Percentiles rank a stretch among this genome's conserved stretches.
Evolutionary conservation across 202 grass and related monocot genomes (phyloP).

Genomic region (Alloteropsis angusta): DNA sequence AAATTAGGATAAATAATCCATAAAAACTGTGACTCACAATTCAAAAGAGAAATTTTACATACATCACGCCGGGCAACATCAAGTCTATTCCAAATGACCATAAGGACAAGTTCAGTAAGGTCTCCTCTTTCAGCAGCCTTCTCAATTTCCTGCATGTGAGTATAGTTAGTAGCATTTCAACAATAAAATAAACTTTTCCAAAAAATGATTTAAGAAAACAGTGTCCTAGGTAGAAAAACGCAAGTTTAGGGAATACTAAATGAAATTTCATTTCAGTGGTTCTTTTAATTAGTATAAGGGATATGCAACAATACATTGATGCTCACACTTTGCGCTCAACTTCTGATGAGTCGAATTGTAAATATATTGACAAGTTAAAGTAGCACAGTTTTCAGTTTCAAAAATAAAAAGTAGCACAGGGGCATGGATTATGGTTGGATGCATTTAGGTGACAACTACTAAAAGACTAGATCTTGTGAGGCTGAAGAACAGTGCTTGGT

Average conservation of each 20-base stretch:
- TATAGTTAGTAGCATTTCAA: background rate
- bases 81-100: constrained; percentile 98
- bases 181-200: constrained; percentile 7
- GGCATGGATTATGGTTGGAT: background rate
- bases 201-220: background rate
- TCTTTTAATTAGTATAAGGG: background rate
- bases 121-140: constrained; percentile 81
- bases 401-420: background rate
- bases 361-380: background rate
- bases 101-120: constrained; percentile 81
- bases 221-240: background rate
- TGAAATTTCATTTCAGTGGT: background rate
- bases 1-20: background rate
- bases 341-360: background rate
- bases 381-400: background rate
- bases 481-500: background rate
- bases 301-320: constrained; percentile 1
- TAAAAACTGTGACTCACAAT: constrained; percentile 1
- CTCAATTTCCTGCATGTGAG: constrained; percentile 63
- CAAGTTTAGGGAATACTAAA: background rate
- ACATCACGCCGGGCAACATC: constrained; percentile 89
- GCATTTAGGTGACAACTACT: background rate
- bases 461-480: background rate
- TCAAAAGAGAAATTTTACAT: constrained; percentile 28
- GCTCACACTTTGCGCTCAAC: background rate